phyloP scores from a whole-genome alignment of 495 filamentous ascomycete genomes.

The Apiosordaria backusii region DNA sequence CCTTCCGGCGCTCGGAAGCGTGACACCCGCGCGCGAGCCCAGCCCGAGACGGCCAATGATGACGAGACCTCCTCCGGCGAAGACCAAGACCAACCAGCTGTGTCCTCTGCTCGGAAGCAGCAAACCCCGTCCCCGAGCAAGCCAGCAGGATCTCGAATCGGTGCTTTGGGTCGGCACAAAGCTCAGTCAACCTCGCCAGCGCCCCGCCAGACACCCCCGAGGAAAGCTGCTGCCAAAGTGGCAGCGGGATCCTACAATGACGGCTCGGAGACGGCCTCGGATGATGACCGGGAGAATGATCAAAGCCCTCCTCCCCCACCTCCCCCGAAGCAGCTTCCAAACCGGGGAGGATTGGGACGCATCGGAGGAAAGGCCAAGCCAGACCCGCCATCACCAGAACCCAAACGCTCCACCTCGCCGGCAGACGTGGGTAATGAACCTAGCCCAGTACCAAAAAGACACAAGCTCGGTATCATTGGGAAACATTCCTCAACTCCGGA shows the following conservation, averaged over 20 bases:
- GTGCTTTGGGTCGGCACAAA: slow-evolving; percentile 30
- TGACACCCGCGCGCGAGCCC: slow-evolving; percentile 1
- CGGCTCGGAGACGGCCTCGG: slow-evolving; percentile 45
- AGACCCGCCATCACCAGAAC: slow-evolving; percentile 6
- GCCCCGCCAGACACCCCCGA: slow-evolving; percentile 14
- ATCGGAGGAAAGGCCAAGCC: slow-evolving; percentile 40
- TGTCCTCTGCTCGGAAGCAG: slow-evolving; percentile 7
- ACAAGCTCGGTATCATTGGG: slow-evolving; percentile 39
- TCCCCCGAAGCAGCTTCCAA: slow-evolving; percentile 23
- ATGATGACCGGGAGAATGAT: slow-evolving; percentile 25
- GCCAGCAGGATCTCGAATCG: slow-evolving; percentile 21
- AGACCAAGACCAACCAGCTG: slow-evolving; percentile 23
- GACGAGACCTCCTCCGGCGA: slow-evolving; percentile 39
- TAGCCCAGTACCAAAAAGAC: slow-evolving; percentile 17
- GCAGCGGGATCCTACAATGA: neutral
- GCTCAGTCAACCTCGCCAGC: slow-evolving; percentile 17
- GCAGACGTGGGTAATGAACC: slow-evolving; percentile 2
- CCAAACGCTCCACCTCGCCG: slow-evolving; percentile 22
- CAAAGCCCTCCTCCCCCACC: slow-evolving; percentile 8
- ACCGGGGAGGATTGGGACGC: slow-evolving; percentile 35
- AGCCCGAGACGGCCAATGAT: slow-evolving; percentile 19
- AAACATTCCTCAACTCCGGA: slow-evolving; percentile 23
- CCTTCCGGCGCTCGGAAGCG: slow-evolving; percentile 33
- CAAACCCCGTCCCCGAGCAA: neutral
- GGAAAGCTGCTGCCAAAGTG: neutral